These are phyloP conservation scores for Chamaecyparis obtusa DNA, from an alignment of 75 land plant genomes.

Conservation along the genomic window DNA sequence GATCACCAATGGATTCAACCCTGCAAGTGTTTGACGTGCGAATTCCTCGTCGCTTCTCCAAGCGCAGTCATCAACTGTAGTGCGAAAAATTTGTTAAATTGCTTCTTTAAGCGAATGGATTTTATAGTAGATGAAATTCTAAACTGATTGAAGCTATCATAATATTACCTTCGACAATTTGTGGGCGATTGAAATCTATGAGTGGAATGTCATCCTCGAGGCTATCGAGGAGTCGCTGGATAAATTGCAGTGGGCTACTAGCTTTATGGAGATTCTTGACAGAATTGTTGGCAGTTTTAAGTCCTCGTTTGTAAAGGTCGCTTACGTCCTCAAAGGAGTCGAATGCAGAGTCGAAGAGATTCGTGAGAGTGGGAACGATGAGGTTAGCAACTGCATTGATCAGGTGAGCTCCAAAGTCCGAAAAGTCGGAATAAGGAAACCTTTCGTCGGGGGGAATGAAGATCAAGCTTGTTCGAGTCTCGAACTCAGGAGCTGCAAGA, in stretches of 20 bases:
- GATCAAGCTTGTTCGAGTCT: conserved; percentile 24
- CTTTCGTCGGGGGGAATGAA: conserved; percentile 48
- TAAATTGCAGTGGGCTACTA: not conserved
- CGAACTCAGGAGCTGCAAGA: conserved; percentile 30
- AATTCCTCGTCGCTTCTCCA: conserved; percentile 40
- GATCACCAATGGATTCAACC: conserved; percentile 33
- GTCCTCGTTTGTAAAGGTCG: conserved; percentile 15
- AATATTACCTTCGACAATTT: conserved; percentile 4
- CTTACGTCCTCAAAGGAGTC: conserved; percentile 29
- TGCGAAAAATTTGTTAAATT: not conserved
- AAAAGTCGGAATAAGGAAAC: conserved; percentile 32
- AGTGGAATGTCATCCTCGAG: not conserved
- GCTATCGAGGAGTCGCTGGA: not conserved
- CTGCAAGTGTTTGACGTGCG: conserved; percentile 39
- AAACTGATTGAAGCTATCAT: too few relatives aligned
- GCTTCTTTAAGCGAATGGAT: not conserved
- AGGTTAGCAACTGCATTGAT: conserved; percentile 23
- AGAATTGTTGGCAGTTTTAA: conserved; percentile 29
- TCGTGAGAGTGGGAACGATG: conserved; percentile 17
- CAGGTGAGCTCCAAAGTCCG: conserved; percentile 27
- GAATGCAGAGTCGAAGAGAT: conserved; percentile 19
- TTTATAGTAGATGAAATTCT: not conserved
- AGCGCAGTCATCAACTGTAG: conserved; percentile 20
- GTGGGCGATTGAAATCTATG: not conserved
- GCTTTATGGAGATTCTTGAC: not conserved